A percentile compares a stretch with the other conserved stretches of the same genome.
These are phyloP conservation scores for Rhododendron molle DNA, from an alignment of 148 eudicot species.

Conservation along the genomic window DNA sequence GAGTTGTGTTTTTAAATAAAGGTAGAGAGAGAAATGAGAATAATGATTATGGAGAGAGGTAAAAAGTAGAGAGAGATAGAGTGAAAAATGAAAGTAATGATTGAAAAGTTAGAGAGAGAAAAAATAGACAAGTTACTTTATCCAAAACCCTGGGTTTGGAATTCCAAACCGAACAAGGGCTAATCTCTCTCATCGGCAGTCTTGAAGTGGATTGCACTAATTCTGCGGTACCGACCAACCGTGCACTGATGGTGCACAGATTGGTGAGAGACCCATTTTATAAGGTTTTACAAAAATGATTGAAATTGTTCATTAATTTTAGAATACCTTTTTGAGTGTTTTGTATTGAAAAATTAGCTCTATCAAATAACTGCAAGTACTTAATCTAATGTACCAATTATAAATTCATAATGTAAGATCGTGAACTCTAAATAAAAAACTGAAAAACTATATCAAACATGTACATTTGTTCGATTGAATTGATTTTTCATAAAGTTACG, in stretches of 20 bases:
- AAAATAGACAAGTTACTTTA: no score
- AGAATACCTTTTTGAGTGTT: no score
- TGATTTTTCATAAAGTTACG: not conserved
- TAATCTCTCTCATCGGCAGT: not conserved
- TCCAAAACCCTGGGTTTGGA: no score
- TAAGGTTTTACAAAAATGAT: not conserved
- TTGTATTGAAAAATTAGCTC: accelerated
- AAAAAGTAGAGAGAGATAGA: no score
- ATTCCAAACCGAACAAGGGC: no score
- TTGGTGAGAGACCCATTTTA: not conserved
- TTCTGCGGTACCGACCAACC: not conserved
- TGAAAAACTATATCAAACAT: not conserved
- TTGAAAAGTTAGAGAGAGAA: no score
- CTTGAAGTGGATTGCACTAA: not conserved
- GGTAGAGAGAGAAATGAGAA: no score
- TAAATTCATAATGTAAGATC: not conserved
- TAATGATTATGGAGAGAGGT: no score
- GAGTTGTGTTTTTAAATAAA: no score
- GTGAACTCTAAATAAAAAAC: not conserved
- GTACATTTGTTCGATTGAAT: not conserved
- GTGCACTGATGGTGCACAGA: not conserved
- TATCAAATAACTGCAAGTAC: no score
- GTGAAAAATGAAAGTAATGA: no score
- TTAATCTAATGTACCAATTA: no score
- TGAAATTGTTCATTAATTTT: not conserved